Base-by-base conservation (phyloP, 345 rosid genomes). In the Citrus mangshanensis region DNA sequence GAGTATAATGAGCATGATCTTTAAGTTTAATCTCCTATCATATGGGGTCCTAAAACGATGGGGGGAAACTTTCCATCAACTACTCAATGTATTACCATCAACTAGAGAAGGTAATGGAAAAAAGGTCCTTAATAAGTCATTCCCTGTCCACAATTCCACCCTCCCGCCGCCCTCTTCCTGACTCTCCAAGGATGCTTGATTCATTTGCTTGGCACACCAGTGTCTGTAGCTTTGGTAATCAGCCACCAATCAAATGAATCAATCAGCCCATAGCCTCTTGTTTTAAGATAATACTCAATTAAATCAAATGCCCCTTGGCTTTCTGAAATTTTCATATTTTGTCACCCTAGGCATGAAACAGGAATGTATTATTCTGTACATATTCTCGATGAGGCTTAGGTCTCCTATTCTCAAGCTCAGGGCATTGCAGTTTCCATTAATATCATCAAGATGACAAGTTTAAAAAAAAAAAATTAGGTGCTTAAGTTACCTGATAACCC, bases 401-500 rank as follows among this genome's bases (percentile, higher is more conserved):
- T 38, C 56, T 61, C 60, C 28, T 56, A 69, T 63, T 77, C 68
- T 69, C 66, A 42, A 72, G 77, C 73, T 22, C 38, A 40, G 34
- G 28, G 6, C n/a, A 74, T 24, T 62, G 40, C 38, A 28, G 24
- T 72, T 72, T 51, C 76, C 28, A 68, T 40, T 32, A 58, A 21
- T 72, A 74, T 40, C 66, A 51, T 40, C 68, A 74, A 30, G 73
- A 78, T 21, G n/a, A 77, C 16, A 25, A 73, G 30, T 60, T 37
- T 35, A 69, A 22, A 22, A 80, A 40, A 25, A 54, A 72, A 35
- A 78, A 37, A 37, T 37, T 38, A 38, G 34, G 75, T 51, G 70
- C 46, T 32, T 59, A 73, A 73, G 80, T 87, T 86, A 96, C 99
- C 97, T 96, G 98, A 87, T 94, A 96, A 84, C 98, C 98, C 82